Percentiles rank a stretch among this genome's conserved stretches.
Evolutionary conservation across 768 basidiomycete genomes (phyloP).

Genomic region (Kwoniella europaea): DNA sequence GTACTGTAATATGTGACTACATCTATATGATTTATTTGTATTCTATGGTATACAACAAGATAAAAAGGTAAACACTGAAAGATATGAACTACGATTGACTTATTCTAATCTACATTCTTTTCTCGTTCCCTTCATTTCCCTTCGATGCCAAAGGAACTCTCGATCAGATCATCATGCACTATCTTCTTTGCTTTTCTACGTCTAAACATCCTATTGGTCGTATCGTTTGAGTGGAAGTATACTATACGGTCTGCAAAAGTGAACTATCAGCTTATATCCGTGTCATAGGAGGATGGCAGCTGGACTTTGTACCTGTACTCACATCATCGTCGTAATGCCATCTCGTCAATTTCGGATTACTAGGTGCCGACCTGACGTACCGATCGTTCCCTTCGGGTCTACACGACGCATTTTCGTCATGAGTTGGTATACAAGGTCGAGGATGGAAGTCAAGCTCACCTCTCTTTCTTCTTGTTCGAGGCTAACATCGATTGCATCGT

Average conservation of each 20-base stretch:
- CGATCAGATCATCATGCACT: too few species aligned
- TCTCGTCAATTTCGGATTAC: constrained; percentile 57
- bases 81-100: too few species aligned
- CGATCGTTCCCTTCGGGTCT: constrained; percentile 58
- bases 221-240: not conserved
- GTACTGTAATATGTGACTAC: too few species aligned
- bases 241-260: constrained; percentile 30
- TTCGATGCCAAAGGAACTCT: too few species aligned
- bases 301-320: constrained; percentile 19
- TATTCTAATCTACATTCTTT: too few species aligned
- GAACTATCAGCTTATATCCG: not conserved
- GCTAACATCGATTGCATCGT: constrained; percentile 60
- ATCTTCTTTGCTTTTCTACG: too few species aligned
- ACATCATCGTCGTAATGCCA: constrained; percentile 59
- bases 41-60: too few species aligned
- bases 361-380: constrained; percentile 56
- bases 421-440: too few species aligned
- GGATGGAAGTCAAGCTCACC: constrained; percentile 29
- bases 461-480: constrained; percentile 56
- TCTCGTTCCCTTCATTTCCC: too few species aligned
- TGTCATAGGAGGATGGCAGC: not conserved
- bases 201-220: not conserved
- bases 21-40: too few species aligned
- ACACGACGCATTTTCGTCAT: not conserved
- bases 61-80: too few species aligned